Conservation (phyloP, 2,329 filamentous ascomycete genomes). For the Periconia macrospinosa region DNA sequence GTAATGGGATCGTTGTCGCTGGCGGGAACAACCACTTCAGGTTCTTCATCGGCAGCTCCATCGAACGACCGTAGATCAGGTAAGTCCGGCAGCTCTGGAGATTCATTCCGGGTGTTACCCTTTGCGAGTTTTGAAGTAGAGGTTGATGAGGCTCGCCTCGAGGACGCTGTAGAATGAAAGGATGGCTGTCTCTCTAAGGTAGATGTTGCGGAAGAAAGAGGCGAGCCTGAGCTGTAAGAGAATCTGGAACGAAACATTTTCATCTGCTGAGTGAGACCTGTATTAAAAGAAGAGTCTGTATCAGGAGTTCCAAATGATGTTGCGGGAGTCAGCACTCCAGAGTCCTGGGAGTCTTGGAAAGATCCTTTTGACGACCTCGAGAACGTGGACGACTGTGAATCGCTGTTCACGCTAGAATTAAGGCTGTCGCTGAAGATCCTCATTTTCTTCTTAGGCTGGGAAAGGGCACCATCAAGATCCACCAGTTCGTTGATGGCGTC, state of each 20-base stretch:
- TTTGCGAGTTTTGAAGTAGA: not conserved
- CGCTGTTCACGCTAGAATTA: conserved; percentile 16
- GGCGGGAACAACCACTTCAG: conserved; percentile 35
- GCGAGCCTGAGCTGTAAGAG: conserved; percentile 21
- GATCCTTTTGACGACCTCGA: conserved; percentile 23
- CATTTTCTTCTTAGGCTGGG: conserved; percentile 36
- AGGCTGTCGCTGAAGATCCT: conserved; percentile 33
- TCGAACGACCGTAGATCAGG: conserved; percentile 3
- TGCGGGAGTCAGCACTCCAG: conserved; percentile 32
- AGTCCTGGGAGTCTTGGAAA: conserved; percentile 26
- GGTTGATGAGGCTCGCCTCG: not conserved
- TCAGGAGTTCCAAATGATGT: conserved; percentile 34
- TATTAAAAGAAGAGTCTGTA: conserved; percentile 26
- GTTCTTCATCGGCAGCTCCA: conserved; percentile 9
- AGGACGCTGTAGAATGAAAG: not conserved
- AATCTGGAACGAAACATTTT: conserved; percentile 35
- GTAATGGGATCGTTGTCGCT: conserved; percentile 23
- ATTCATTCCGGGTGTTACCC: not conserved
- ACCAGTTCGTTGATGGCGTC: conserved; percentile 45
- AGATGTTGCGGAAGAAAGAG: not conserved
- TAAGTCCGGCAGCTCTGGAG: conserved; percentile 5
- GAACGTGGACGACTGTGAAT: conserved; percentile 31
- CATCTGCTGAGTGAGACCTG: conserved; percentile 30
- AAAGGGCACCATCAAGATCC: conserved; percentile 34
- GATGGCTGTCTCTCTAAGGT: not conserved